Conservation (phyloP, 768 basidiomycete genomes). For the Podaxis carcinomalis region DNA sequence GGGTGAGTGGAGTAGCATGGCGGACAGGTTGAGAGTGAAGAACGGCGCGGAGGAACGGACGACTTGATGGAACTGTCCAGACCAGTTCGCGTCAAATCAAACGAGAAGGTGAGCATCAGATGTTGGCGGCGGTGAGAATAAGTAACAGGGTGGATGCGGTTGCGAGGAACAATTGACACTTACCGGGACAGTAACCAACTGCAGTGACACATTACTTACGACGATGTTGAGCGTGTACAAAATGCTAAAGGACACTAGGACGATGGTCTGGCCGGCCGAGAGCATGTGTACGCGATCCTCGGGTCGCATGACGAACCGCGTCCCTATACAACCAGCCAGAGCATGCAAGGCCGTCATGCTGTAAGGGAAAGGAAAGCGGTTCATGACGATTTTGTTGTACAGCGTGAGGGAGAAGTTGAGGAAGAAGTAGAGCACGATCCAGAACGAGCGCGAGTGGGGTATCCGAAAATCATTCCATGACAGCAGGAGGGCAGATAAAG, state of each 20-base stretch:
- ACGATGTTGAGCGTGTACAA: constrained; percentile 94
- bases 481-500: background rate
- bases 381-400: constrained; percentile 92
- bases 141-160: background rate
- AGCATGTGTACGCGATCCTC: constrained; percentile 18
- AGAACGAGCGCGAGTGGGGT: constrained; percentile 30
- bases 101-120: background rate
- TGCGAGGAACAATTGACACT: constrained; percentile 25
- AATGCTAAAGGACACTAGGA: constrained; percentile 77
- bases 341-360: constrained; percentile 92
- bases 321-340: constrained; percentile 79
- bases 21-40: constrained; percentile 81
- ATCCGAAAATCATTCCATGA: background rate
- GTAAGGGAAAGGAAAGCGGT: constrained; percentile 94
- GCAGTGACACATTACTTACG: constrained; percentile 87
- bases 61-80: constrained; percentile 88
- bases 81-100: background rate
- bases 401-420: constrained; percentile 92
- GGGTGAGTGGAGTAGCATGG: constrained; percentile 57
- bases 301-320: constrained; percentile 53
- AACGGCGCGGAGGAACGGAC: constrained; percentile 90
- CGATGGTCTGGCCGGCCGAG: constrained; percentile 52
- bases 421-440: constrained; percentile 81
- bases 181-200: constrained; percentile 87
- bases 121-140: background rate